These are phyloP conservation scores for Oligophagozyma castellii DNA, from an alignment of 1,139 yeast species.

Conservation along the genomic window DNA sequence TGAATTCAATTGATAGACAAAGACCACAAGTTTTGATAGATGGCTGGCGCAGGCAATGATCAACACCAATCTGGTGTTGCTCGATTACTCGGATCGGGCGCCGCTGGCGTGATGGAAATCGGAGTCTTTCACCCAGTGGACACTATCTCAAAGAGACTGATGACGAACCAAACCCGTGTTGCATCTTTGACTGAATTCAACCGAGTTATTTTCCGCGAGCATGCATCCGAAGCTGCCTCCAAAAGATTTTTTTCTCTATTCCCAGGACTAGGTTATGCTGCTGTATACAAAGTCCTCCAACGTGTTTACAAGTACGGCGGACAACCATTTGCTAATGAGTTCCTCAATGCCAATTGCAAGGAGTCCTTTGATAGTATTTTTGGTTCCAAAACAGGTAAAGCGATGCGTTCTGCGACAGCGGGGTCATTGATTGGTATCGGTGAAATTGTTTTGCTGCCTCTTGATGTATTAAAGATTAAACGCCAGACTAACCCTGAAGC, in stretches of 20 bases:
- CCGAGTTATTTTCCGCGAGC: slow-evolving; percentile 72
- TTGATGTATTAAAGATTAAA: slow-evolving; percentile 92
- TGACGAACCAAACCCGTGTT: slow-evolving; percentile 82
- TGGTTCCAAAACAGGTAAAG: slow-evolving; percentile 94
- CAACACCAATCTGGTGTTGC: slow-evolving; percentile 84
- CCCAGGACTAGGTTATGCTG: slow-evolving; percentile 98
- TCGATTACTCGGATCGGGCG: slow-evolving; percentile 89
- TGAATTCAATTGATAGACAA: too few relatives aligned
- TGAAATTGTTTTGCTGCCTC: slow-evolving; percentile 87
- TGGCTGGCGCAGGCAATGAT: slow-evolving; percentile 40
- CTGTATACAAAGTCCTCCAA: slow-evolving; percentile 90
- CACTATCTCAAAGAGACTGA: slow-evolving; percentile 91
- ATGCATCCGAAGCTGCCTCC: slow-evolving; percentile 57
- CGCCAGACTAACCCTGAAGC: slow-evolving; percentile 99
- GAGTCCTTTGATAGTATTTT: slow-evolving; percentile 57
- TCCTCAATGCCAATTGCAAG: slow-evolving; percentile 62
- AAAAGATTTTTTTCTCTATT: slow-evolving; percentile 70
- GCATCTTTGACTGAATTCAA: slow-evolving; percentile 55
- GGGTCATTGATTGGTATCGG: slow-evolving; percentile 97
- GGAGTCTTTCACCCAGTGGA: slow-evolving; percentile 98
- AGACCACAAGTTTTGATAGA: too few relatives aligned
- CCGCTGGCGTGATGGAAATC: slow-evolving; percentile 94
- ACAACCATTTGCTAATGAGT: slow-evolving; percentile 96
- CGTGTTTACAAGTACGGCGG: slow-evolving; percentile 99
- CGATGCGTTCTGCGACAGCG: slow-evolving; percentile 90